phyloP scores from a whole-genome alignment of 805 yeast species.

The Hanseniaspora pseudoguilliermondii region DNA sequence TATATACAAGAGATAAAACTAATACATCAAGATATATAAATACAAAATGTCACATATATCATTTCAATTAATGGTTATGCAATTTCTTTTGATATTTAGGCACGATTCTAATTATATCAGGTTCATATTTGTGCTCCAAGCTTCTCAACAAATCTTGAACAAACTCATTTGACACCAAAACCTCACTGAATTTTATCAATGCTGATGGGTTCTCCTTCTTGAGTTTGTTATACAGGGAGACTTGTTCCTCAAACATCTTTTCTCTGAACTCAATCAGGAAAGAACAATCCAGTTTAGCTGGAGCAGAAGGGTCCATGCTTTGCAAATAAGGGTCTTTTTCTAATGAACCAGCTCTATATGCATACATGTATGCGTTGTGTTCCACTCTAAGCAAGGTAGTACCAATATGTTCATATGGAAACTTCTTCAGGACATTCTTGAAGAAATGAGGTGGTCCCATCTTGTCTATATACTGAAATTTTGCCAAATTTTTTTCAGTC shows the following conservation, averaged over 20 bases:
- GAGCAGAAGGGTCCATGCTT: neutral
- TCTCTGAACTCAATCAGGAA: neutral
- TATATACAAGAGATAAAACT: neutral
- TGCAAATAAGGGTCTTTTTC: no score
- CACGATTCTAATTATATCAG: no score
- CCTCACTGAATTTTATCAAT: neutral
- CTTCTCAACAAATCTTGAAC: neutral
- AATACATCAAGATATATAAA: neutral
- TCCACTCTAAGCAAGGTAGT: neutral
- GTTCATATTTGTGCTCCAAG: no score
- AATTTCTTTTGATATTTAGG: no score
- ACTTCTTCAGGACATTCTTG: constrained; percentile 1
- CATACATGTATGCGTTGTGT: constrained; percentile 9
- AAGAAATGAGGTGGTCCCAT: neutral
- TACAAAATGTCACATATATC: no score
- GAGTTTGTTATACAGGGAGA: neutral
- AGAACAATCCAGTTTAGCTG: neutral
- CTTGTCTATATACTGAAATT: neutral
- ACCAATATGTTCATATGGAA: neutral
- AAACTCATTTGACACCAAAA: neutral
- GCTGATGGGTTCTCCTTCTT: neutral
- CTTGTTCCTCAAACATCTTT: neutral
- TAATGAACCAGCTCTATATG: neutral
- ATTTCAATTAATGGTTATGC: no score
- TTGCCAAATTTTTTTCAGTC: neutral